Evolutionary conservation across 2,329 filamentous ascomycete species (phyloP).

Genomic region (Fusarium nygamai): DNA sequence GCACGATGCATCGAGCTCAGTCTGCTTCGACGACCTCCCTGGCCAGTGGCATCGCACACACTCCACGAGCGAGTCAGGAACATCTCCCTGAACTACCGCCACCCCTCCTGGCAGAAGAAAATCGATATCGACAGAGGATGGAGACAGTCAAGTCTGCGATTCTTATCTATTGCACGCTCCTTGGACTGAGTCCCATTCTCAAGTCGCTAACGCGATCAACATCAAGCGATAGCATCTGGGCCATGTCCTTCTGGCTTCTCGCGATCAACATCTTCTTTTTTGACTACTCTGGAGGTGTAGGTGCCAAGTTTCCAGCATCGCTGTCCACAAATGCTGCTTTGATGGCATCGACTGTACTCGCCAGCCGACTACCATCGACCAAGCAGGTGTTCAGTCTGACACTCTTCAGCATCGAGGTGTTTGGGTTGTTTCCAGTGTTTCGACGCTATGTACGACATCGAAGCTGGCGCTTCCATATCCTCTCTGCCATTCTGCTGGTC

Average conservation of each 20-base stretch:
- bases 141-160: conserved; percentile 91
- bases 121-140: conserved; percentile 64
- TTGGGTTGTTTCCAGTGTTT: conserved; percentile 97
- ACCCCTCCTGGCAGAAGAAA: conserved; percentile 49
- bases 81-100: conserved; percentile 44
- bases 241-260: conserved; percentile 91
- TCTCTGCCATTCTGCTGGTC: conserved; percentile 79
- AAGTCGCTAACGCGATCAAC: conserved; percentile 96
- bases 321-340: conserved; percentile 95
- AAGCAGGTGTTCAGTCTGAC: conserved; percentile 95
- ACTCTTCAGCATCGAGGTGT: conserved; percentile 96
- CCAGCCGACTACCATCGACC: conserved; percentile 86
- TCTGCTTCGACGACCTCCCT: conserved; percentile 66
- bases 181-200: conserved; percentile 92
- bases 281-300: conserved; percentile 83
- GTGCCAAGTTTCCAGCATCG: conserved; percentile 72
- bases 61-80: conserved; percentile 45
- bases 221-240: conserved; percentile 95
- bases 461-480: conserved; percentile 82
- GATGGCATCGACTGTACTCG: conserved; percentile 95
- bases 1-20: conserved; percentile 54
- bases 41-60: conserved; percentile 47
- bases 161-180: conserved; percentile 90
- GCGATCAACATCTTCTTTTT: conserved; percentile 98
- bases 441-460: conserved; percentile 85